Percentiles rank a stretch among this genome's conserved stretches.
Conservation (phyloP, 768 basidiomycete genomes). For the Daedaleopsis sinensis region DNA sequence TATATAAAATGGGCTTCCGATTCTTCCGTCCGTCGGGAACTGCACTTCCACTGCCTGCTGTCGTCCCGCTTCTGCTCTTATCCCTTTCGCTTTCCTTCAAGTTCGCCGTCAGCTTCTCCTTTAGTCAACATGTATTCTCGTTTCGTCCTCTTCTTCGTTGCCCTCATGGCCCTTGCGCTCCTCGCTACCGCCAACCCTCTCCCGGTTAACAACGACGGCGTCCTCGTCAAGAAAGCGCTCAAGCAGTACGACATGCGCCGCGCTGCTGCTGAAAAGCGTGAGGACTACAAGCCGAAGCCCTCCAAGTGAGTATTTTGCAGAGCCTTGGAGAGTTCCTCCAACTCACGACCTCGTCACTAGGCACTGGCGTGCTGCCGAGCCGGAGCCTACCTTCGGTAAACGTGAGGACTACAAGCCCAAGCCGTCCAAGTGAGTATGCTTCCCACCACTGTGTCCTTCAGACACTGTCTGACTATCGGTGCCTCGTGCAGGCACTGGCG, state of each 20-base stretch:
- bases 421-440: slow-evolving; percentile 12
- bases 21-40: not conserved
- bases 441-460: too few species aligned
- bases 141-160: slow-evolving; percentile 26
- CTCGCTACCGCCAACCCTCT: slow-evolving; percentile 25
- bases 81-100: not conserved
- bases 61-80: not conserved
- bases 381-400: slow-evolving; percentile 8
- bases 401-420: not conserved
- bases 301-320: slow-evolving; percentile 14
- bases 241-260: slow-evolving; percentile 19
- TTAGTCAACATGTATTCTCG: slow-evolving; percentile 21
- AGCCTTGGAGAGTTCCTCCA: not conserved
- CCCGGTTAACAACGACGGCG: slow-evolving; percentile 8
- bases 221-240: slow-evolving; percentile 17
- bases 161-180: slow-evolving; percentile 28
- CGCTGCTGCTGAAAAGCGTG: slow-evolving; percentile 14
- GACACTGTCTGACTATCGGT: not conserved
- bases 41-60: not conserved
- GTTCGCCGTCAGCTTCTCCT: not conserved
- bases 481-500: slow-evolving; percentile 3
- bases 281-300: slow-evolving; percentile 12
- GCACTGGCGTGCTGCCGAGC: slow-evolving; percentile 8
- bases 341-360: not conserved
- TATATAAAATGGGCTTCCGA: slow-evolving; percentile 8